Conservation (phyloP, 2,329 filamentous ascomycete genomes). For the Claviceps arundinis region DNA sequence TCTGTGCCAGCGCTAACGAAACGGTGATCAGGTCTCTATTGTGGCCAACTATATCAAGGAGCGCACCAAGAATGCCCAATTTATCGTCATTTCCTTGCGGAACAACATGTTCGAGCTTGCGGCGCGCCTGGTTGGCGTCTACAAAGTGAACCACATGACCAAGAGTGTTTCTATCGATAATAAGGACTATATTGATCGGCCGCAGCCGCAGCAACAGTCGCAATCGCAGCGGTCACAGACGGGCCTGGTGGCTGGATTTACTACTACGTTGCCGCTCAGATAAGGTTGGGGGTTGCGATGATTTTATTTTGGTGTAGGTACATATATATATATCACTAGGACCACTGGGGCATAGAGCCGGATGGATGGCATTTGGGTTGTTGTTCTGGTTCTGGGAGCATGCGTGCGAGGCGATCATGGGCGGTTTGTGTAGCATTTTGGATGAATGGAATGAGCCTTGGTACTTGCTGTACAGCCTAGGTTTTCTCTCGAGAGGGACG, state of each 20-base stretch:
- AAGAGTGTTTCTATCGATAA: constrained; percentile 88
- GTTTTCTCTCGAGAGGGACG: not conserved
- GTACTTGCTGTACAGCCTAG: not conserved
- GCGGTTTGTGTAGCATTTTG: constrained; percentile 1
- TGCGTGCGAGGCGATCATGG: not conserved
- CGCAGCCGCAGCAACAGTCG: constrained; percentile 18
- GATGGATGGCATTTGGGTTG: not conserved
- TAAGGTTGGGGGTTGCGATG: constrained; percentile 7
- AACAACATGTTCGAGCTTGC: constrained; percentile 99
- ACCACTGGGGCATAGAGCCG: not conserved
- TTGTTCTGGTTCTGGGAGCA: not conserved
- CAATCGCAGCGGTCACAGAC: constrained; percentile 17
- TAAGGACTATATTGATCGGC: constrained; percentile 53
- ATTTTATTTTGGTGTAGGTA: constrained; percentile 2
- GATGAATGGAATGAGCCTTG: constrained; percentile 1
- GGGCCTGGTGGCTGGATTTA: constrained; percentile 12
- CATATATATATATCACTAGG: not conserved
- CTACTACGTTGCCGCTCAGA: constrained; percentile 23
- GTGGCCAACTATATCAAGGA: constrained; percentile 99
- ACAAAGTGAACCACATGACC: constrained; percentile 99
- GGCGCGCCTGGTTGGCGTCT: constrained; percentile 87
- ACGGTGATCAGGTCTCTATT: constrained; percentile 63
- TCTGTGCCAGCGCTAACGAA: not conserved
- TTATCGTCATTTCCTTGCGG: constrained; percentile 91
- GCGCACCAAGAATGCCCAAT: constrained; percentile 96